Conservation (phyloP, 305 asterid species). For the Plantago coronopus region DNA sequence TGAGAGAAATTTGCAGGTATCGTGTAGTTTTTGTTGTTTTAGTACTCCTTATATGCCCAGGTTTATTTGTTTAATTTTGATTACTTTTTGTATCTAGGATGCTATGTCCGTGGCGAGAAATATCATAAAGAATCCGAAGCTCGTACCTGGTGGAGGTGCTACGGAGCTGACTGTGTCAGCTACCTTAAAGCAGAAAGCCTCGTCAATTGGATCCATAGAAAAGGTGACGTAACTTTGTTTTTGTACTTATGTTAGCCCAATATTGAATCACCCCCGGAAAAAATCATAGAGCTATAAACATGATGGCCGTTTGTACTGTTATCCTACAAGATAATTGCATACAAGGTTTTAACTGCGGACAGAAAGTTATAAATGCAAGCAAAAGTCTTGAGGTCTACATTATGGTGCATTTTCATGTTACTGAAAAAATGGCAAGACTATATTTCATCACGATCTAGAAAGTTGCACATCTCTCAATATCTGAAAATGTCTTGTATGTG, state of each 20-base stretch:
- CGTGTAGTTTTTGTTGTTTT: constrained; percentile 10
- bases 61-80: constrained; percentile 12
- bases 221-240: constrained; percentile 40
- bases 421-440: too few species aligned
- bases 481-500: not conserved
- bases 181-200: constrained; percentile 73
- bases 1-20: constrained; percentile 90
- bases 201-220: constrained; percentile 84
- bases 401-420: too few species aligned
- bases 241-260: too few species aligned
- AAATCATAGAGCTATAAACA: too few species aligned
- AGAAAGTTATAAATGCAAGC: too few species aligned
- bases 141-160: constrained; percentile 98
- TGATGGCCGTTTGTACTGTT: too few species aligned
- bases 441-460: not conserved
- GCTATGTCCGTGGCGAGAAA: constrained; percentile 96
- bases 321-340: too few species aligned
- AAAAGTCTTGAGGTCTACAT: too few species aligned
- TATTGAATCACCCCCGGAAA: too few species aligned
- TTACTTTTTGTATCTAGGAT: constrained; percentile 46
- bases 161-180: constrained; percentile 93
- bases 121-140: constrained; percentile 84
- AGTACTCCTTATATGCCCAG: not conserved
- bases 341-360: too few species aligned
- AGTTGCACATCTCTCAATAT: not conserved